Conservation (phyloP, 2,329 filamentous ascomycete genomes). For the Cladosporium colombiae region DNA sequence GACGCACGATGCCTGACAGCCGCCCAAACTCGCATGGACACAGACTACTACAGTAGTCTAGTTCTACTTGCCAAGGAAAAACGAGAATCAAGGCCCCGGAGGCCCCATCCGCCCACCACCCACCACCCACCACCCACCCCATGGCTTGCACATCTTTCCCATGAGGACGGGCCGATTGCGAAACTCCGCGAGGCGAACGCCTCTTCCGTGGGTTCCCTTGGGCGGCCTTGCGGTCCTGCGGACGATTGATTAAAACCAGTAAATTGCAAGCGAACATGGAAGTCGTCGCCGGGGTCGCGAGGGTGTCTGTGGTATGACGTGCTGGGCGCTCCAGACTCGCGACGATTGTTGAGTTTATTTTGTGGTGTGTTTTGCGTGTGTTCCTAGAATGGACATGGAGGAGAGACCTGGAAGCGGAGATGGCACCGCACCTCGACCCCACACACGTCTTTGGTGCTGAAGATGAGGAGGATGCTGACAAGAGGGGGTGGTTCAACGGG, state of each 20-base stretch:
- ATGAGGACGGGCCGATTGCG: slow-evolving; percentile 5
- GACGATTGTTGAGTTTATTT: not conserved
- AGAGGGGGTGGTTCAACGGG: not conserved
- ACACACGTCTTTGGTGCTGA: not conserved
- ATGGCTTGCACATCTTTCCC: slow-evolving; percentile 1
- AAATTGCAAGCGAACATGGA: not conserved
- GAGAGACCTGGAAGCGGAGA: not conserved
- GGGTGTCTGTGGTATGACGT: slow-evolving; percentile 2
- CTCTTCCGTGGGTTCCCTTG: not conserved
- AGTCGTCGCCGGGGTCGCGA: not conserved
- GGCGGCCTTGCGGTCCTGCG: not conserved
- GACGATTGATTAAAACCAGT: not conserved
- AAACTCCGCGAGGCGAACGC: not conserved
- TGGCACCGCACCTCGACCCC: not conserved
- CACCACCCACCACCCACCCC: too few species aligned
- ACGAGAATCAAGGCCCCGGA: not conserved
- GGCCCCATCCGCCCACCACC: too few species aligned
- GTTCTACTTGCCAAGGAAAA: not conserved
- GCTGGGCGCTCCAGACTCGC: not conserved
- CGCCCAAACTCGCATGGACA: not conserved
- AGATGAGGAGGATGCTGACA: not conserved
- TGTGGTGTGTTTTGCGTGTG: not conserved
- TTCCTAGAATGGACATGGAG: not conserved
- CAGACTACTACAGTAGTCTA: not conserved
- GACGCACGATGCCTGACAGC: not conserved